Percentiles rank a stretch among this genome's conserved stretches.
phyloP scores from a whole-genome alignment of 352 stramenopile species.

The Globisporangium uncinulatum region DNA sequence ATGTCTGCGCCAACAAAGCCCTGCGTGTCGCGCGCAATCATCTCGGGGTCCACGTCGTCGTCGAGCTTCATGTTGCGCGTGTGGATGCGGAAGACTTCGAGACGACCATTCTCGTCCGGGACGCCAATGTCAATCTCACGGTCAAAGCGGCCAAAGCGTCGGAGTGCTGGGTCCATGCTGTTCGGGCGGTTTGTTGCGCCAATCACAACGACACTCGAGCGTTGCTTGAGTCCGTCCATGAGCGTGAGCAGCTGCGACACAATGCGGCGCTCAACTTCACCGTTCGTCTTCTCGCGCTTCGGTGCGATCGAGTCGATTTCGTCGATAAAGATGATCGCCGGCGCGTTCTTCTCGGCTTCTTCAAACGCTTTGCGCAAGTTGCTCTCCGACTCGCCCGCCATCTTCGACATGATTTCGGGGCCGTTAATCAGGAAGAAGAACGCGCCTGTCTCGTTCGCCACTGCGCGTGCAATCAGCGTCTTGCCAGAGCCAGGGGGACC shows the following conservation, averaged over 20 bases:
- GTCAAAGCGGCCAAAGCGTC: conserved; percentile 98
- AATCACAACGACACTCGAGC: conserved; percentile 97
- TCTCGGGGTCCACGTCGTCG: conserved; percentile 97
- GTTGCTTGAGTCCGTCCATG: conserved; percentile 97
- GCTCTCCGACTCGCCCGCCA: conserved; percentile 91
- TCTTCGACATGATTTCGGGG: conserved; percentile 99
- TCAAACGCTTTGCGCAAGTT: conserved; percentile 97
- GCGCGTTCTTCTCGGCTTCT: conserved; percentile 99
- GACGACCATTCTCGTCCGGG: conserved; percentile 97
- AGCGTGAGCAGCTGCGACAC: conserved; percentile 98
- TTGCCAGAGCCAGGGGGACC: conserved; percentile 98
- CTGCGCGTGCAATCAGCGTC: conserved; percentile 97
- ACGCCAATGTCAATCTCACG: conserved; percentile 99
- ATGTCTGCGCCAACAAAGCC: conserved; percentile 99
- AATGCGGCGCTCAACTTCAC: conserved; percentile 98
- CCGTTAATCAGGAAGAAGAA: conserved; percentile 99
- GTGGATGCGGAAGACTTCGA: conserved; percentile 99
- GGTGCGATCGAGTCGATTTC: conserved; percentile 99
- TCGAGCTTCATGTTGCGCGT: conserved; percentile 99
- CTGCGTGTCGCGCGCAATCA: conserved; percentile 97
- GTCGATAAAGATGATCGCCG: conserved; percentile 99
- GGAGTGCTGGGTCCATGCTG: conserved; percentile 96
- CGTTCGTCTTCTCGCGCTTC: conserved; percentile 99
- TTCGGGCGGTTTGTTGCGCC: conserved; percentile 99
- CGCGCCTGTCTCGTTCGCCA: conserved; percentile 98